Evolutionary conservation across 1,139 yeast genomes (phyloP).

Genomic region (Debaryomycetaceae sp.): DNA sequence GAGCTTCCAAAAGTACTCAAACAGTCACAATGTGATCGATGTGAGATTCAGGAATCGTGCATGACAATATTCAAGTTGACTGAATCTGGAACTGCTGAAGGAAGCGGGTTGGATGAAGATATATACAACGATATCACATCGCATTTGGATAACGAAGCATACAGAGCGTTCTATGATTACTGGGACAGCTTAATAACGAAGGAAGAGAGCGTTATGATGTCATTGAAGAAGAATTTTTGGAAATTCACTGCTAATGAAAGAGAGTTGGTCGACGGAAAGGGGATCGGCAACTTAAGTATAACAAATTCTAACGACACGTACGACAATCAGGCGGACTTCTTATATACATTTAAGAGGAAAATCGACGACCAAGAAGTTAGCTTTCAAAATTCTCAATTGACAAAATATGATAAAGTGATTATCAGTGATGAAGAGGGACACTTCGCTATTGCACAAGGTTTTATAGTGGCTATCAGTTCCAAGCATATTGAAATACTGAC

Average conservation of each 20-base stretch:
- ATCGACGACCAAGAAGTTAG: constrained; percentile 8
- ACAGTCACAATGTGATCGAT: constrained; percentile 62
- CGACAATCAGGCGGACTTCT: constrained; percentile 24
- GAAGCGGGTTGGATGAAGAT: constrained; percentile 45
- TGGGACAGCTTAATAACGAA: constrained; percentile 75
- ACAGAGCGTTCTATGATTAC: constrained; percentile 54
- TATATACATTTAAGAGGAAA: constrained; percentile 48
- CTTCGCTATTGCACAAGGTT: constrained; percentile 68
- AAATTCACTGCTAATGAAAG: constrained; percentile 56
- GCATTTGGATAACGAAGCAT: constrained; percentile 43
- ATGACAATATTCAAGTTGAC: constrained; percentile 61
- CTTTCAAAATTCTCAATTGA: constrained; percentile 42
- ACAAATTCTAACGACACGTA: constrained; percentile 23
- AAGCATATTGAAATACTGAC: constrained; percentile 41
- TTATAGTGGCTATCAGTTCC: constrained; percentile 41
- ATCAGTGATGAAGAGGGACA: constrained; percentile 82
- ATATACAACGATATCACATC: constrained; percentile 46
- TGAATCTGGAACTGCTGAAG: constrained; percentile 53
- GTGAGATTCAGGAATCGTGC: constrained; percentile 61
- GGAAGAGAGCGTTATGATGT: constrained; percentile 63
- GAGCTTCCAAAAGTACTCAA: constrained; percentile 58
- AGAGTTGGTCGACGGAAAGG: constrained; percentile 58
- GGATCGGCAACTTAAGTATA: constrained; percentile 48
- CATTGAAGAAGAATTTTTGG: constrained; percentile 67
- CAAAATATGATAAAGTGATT: constrained; percentile 54